Evolutionary conservation across 2,329 filamentous ascomycete species (phyloP).

Genomic region (Xylariaceae sp.): DNA sequence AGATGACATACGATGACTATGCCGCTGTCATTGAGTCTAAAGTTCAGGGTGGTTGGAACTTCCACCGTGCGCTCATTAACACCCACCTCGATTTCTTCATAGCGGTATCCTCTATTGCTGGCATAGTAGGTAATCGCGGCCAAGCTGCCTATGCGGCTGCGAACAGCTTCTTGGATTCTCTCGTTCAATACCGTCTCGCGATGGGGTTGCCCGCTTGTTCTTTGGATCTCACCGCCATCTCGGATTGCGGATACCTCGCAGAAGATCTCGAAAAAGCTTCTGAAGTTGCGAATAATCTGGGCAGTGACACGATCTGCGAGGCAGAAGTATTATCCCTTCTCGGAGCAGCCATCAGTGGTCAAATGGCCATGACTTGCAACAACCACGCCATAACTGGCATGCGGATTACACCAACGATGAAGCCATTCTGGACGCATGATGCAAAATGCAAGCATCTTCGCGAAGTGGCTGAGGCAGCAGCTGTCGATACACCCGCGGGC

Average conservation of each 20-base stretch:
- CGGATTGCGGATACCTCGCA: constrained; percentile 46
- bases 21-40: constrained; percentile 46
- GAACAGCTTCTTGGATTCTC: constrained; percentile 43
- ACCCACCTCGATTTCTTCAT: constrained; percentile 48
- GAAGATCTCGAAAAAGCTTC: constrained; percentile 40
- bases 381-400: constrained; percentile 52
- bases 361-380: constrained; percentile 39
- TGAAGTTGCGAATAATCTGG: constrained; percentile 46
- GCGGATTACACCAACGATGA: constrained; percentile 41
- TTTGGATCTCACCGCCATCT: constrained; percentile 50
- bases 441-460: constrained; percentile 50
- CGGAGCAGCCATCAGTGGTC: constrained; percentile 45
- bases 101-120: constrained; percentile 47
- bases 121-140: constrained; percentile 47
- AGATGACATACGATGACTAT: constrained; percentile 48
- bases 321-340: constrained; percentile 51
- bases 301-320: constrained; percentile 46
- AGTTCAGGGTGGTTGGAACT: constrained; percentile 49
- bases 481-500: constrained; percentile 28
- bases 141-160: constrained; percentile 50
- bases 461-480: constrained; percentile 37
- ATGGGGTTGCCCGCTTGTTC: constrained; percentile 41
- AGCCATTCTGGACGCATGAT: constrained; percentile 51
- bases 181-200: constrained; percentile 37
- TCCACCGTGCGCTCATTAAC: constrained; percentile 42